Conservation (phyloP, 768 basidiomycete genomes). For the Suillus lakei region DNA sequence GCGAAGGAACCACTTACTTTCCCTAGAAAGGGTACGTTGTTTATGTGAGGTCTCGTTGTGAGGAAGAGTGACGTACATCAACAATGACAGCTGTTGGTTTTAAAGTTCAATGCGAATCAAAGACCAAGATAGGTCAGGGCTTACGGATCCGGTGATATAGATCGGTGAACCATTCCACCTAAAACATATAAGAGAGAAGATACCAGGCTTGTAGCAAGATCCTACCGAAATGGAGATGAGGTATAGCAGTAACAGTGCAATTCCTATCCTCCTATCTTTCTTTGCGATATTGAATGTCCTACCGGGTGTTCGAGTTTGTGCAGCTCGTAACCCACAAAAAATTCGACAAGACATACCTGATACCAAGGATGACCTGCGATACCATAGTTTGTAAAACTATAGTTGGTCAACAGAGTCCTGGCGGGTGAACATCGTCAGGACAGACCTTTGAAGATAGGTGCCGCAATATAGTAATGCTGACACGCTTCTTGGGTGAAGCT, state of each 20-base stretch:
- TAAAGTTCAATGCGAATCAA: conserved; percentile 11
- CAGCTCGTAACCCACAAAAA: not conserved
- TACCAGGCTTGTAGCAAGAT: not conserved
- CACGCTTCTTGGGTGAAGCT: conserved; percentile 55
- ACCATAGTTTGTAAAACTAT: conserved; percentile 66
- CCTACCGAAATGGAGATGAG: conserved; percentile 50
- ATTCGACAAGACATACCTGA: conserved; percentile 44
- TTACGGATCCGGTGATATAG: conserved; percentile 54
- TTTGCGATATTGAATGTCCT: conserved; percentile 65
- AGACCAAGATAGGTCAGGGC: conserved; percentile 26
- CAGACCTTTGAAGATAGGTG: conserved; percentile 67
- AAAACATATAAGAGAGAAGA: not conserved
- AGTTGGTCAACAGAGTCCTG: conserved; percentile 10
- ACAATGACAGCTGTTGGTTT: conserved; percentile 19
- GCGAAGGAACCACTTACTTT: conserved; percentile 31
- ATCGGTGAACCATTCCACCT: conserved; percentile 65
- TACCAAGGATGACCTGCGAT: conserved; percentile 66
- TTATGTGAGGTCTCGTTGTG: not conserved
- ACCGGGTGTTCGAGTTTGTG: not conserved
- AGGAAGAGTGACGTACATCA: conserved; percentile 22
- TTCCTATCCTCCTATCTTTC: conserved; percentile 46
- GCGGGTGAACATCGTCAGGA: not conserved
- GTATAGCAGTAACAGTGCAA: conserved; percentile 45
- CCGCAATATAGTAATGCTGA: conserved; percentile 49
- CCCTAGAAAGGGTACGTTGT: conserved; percentile 31